phyloP scores from a whole-genome alignment of 305 asterid species.

The Fraxinus dipetala region DNA sequence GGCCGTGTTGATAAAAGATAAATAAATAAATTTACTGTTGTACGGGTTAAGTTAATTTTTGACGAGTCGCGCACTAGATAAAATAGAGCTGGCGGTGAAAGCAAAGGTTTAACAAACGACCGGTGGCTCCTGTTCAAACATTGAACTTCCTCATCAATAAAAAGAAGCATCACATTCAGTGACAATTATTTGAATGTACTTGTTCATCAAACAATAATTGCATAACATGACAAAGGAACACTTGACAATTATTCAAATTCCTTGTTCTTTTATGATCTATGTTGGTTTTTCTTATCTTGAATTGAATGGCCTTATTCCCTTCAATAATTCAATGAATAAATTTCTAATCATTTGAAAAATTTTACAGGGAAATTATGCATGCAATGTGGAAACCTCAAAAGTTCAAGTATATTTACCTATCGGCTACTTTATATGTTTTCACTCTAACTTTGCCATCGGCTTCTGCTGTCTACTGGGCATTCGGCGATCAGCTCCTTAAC shows the following conservation, averaged over 20 bases:
- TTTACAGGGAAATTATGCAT: constrained; percentile 72
- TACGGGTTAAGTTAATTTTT: background rate
- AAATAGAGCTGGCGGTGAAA: background rate
- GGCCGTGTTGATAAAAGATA: background rate
- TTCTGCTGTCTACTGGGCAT: constrained; percentile 75
- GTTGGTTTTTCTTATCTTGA: background rate
- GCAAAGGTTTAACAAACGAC: background rate
- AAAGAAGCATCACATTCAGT: background rate
- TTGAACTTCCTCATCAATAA: background rate
- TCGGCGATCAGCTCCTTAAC: constrained; percentile 66
- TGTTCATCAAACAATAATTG: constrained; percentile 36
- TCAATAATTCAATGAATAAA: background rate
- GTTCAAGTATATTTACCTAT: constrained; percentile 61
- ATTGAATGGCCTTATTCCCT: background rate
- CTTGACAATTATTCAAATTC: constrained; percentile 16
- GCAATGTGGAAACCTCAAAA: constrained; percentile 91
- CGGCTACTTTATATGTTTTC: constrained; percentile 71
- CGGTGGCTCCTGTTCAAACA: background rate
- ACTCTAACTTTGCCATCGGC: constrained; percentile 71
- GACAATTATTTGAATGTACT: background rate
- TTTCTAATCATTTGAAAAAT: background rate
- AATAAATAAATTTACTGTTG: background rate
- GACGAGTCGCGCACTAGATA: background rate
- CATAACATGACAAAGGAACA: constrained; percentile 24
- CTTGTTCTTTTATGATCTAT: constrained; percentile 19